A percentile compares a stretch with the other conserved stretches of the same genome.
Evolutionary conservation across 306 rosid species (phyloP).

Genomic region (Neltuma alba): DNA sequence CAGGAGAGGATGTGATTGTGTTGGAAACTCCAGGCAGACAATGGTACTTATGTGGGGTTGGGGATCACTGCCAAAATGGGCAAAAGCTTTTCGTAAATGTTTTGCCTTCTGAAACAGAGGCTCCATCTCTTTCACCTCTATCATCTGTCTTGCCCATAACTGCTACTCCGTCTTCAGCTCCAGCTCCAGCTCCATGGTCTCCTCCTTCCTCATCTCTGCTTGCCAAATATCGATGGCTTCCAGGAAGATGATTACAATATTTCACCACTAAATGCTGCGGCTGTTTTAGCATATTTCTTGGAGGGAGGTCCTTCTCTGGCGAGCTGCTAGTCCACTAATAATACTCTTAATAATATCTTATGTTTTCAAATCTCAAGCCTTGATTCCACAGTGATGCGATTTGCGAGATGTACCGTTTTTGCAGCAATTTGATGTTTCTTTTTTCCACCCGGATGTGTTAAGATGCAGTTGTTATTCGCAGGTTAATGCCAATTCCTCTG

Average conservation of each 20-base stretch:
- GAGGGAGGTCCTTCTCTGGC: background rate
- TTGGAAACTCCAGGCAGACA: slow-evolving; percentile 15
- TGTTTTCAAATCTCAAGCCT: background rate
- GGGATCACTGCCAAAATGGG: background rate
- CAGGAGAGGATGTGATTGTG: slow-evolving; percentile 21
- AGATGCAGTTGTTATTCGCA: background rate
- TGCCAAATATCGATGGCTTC: slow-evolving; percentile 3
- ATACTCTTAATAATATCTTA: background rate
- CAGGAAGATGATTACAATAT: background rate
- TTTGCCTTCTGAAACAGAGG: slow-evolving; percentile 3
- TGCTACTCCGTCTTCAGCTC: background rate
- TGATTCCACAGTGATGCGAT: background rate
- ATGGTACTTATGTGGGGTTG: slow-evolving; percentile 36
- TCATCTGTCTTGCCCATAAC: background rate
- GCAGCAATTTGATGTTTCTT: background rate
- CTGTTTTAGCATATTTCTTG: background rate
- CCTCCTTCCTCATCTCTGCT: background rate
- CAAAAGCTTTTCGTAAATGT: slow-evolving; percentile 35
- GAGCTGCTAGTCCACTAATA: background rate
- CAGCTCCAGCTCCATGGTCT: background rate
- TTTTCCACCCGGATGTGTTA: background rate
- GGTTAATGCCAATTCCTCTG: background rate
- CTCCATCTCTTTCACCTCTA: slow-evolving; percentile 11
- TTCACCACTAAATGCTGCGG: background rate
- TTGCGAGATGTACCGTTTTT: background rate